Evolutionary conservation across 2,329 filamentous ascomycete genomes (phyloP).

Genomic region (Geosmithia putterillii): DNA sequence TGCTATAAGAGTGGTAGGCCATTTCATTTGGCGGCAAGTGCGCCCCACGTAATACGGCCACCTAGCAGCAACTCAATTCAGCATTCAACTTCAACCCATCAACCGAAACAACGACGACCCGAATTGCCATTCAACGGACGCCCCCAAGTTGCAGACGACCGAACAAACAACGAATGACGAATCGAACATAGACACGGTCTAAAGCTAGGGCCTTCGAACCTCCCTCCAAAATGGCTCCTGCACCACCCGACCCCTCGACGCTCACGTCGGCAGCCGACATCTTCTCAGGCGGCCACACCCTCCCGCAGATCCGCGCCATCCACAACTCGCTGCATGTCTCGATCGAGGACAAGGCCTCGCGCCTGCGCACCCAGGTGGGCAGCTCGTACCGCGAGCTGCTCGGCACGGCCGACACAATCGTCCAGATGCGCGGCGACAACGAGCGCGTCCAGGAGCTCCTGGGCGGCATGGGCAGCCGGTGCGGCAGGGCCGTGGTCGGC

Average conservation of each 20-base stretch:
- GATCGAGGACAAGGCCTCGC: slow-evolving; percentile 49
- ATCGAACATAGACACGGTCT: background rate
- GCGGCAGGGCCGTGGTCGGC: slow-evolving; percentile 60
- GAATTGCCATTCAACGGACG: no score
- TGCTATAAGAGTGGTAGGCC: no score
- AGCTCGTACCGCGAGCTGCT: slow-evolving; percentile 76
- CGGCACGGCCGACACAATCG: slow-evolving; percentile 86
- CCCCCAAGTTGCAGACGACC: no score
- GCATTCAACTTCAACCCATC: no score
- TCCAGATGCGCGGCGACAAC: slow-evolving; percentile 75
- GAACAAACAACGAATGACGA: background rate
- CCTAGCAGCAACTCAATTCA: no score
- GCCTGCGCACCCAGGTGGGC: slow-evolving; percentile 52
- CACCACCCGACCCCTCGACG: slow-evolving; percentile 2
- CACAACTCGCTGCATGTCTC: slow-evolving; percentile 46
- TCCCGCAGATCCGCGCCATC: slow-evolving; percentile 51
- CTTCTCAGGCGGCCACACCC: slow-evolving; percentile 42
- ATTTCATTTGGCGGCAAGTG: no score
- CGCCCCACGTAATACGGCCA: no score
- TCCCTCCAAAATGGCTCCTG: background rate
- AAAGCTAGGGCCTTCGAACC: background rate
- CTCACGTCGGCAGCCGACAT: slow-evolving; percentile 39
- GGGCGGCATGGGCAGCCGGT: slow-evolving; percentile 59
- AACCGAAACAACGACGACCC: no score
- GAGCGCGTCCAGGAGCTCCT: slow-evolving; percentile 60